Evolutionary conservation across 2,329 filamentous ascomycete species (phyloP), one percentile per base, ranked within the genome.

Genomic region (Cordyceps farinosa): DNA sequence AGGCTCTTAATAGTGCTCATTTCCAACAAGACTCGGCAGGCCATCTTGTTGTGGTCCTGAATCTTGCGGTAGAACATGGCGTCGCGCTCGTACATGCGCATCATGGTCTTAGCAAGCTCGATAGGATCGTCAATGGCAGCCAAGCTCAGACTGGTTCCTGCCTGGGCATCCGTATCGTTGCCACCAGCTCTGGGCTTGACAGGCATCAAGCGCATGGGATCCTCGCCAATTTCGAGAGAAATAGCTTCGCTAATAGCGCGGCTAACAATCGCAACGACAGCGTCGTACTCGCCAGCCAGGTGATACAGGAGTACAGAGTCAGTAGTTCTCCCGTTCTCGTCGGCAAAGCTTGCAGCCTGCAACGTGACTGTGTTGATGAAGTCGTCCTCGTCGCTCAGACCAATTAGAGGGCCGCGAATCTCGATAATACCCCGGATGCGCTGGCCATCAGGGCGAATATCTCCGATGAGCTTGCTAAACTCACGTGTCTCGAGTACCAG

Each of bases 401-500:
- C 90, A 72, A 99, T 94, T 62, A 99, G 82, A 36, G 84, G 81
- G 48, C 92, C 87, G 44, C 94, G 90, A 71, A 92, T 86, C 76
- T 98, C 93, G 66, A 99, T 93, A 32, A 92, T 86, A 58, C 95
- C 95, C 64, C 86, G 87, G 68, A 97, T 91, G 64, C 93, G 89
- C 65, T 87, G 88, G 29, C 95, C 95, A 72, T 98, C 92, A 1
- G 87, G 86, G 65, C 88, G 86, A 69, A 99, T 92, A 73, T 99
- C 96, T 60, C 96, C 95, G 55, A 99, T 87, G 15, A 99, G 81
- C 71, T 92, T 90, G 71, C 93, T 94, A 76, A 98, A 99, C 73
- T 99, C 95, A 68, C 94, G 87, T 27, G 93, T 97, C 78, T 99
- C 95, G n/a, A 99, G 83, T 32, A 97, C 92, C 62, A 98, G 87